Evolutionary conservation across 805 yeast species (phyloP), one percentile per base, ranked within the genome.

Genomic region (Wickerhamiella kurtzmanii): DNA sequence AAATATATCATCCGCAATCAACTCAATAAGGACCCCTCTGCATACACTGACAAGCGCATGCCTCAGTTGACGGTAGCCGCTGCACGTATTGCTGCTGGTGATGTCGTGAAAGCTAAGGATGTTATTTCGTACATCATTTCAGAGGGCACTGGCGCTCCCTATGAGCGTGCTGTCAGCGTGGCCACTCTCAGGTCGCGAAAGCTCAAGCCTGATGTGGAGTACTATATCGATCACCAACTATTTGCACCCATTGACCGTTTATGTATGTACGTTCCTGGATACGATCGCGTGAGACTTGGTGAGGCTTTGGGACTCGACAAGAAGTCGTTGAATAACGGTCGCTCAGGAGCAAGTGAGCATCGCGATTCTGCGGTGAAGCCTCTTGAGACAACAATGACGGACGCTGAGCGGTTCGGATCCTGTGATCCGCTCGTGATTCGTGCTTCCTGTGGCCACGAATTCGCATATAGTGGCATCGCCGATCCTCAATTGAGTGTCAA

Each of bases 51-150:
- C 20, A 82, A 82, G 53, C 74, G 76, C 40, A 77, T 81, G 78
- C 92, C 95, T 48, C 68, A 74, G 3, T 95, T 92, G 15, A 92
- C 82, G 60, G 96, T 87, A 35, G 99, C 97, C 0, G 67, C 85
- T 50, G 73, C 92, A 55, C 70, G 85, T 64, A 69, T 83, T 53
- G 75, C 73, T n/a, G 80, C 78, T 50, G 96, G 97, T 35, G 88
- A 87, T 57, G 80, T 82, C 35, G 75, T 92, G 44, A 80, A 79
- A 53, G 94, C 94, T 0, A 95, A 95, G 18, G 82, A 81, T 55
- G 96, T 92, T 43, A 80, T 92, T 36, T 82, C 96, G 0, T 92
- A 73, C 66, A 82, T 92, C 40, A 79, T 92, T 35, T 76, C 94
- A n/a, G 66, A 64, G 22, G 74, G 68, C 36, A 65, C 57, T 5